phyloP scores from a whole-genome alignment of 1,284 basidiomycete genomes.

The Xanthoconium separans region DNA sequence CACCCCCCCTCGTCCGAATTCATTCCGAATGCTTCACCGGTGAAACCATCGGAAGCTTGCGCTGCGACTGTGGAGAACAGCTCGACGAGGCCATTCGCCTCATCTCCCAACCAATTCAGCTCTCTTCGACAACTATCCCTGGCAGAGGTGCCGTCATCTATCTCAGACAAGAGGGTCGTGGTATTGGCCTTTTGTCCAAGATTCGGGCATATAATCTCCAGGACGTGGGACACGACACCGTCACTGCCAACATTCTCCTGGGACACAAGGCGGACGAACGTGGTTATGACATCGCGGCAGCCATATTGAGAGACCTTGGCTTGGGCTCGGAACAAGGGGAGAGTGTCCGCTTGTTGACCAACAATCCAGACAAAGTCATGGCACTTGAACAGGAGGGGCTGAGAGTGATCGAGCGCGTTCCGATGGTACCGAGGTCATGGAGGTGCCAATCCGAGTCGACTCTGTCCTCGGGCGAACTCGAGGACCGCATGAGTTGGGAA shows the following conservation, averaged over 20 bases:
- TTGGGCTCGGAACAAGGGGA: constrained; percentile 59
- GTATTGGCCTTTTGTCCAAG: constrained; percentile 95
- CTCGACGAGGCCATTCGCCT: constrained; percentile 94
- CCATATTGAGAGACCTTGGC: constrained; percentile 87
- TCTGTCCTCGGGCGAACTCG: constrained; percentile 30
- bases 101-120: constrained; percentile 74
- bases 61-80: constrained; percentile 99
- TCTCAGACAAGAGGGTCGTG: constrained; percentile 97
- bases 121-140: constrained; percentile 50
- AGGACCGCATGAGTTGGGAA: constrained; percentile 65
- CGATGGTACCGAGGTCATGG: constrained; percentile 97
- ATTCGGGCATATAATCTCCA: constrained; percentile 98
- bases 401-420: constrained; percentile 78
- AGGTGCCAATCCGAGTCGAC: constrained; percentile 25
- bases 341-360: constrained; percentile 85
- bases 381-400: constrained; percentile 87
- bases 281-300: constrained; percentile 88
- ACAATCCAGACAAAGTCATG: constrained; percentile 96
- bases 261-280: constrained; percentile 95
- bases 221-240: constrained; percentile 97
- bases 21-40: constrained; percentile 99
- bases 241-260: constrained; percentile 94
- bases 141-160: constrained; percentile 96
- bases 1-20: constrained; percentile 87
- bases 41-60: constrained; percentile 97